Evolutionary conservation across 2,329 filamentous ascomycete species (phyloP), one percentile per base, ranked within the genome.

Genomic region (Fusarium vanettenii): DNA sequence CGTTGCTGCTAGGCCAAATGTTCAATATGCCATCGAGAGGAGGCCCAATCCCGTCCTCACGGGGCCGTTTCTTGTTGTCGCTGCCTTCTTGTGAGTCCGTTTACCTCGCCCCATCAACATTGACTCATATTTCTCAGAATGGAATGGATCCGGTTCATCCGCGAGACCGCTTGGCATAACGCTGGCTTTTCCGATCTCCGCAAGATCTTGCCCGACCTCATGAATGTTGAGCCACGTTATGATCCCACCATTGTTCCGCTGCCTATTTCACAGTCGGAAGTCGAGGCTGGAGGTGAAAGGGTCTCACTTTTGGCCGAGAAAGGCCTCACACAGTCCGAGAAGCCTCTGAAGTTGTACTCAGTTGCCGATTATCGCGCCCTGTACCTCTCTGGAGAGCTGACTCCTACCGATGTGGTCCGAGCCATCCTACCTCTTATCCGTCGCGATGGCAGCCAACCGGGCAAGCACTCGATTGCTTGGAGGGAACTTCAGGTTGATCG

Each of bases 161-260:
- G 77, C 3, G 73, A 75, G 29, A 67, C 33, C 0, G 77, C 75
- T 1, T 94, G 91, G 90, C 83, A 83, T 43, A 92, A 92, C 80
- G 91, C 91, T 22, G 91, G 91, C 43, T 93, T 94, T 78, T 84
- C 83, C 56, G 82, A 84, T 6, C 84, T 94, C 45, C 89, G 89
- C 56, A 83, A 87, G 39, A 86, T 91, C 66, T 84, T 85, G 27
- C 81, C 86, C 22, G 84, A 80, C 18, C 80, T 94, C 33, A 84
- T 89, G 57, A 83, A 88, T 60, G 89, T 82, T 59, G 85, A 86
- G 71, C 85, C 86, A 3, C 81, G 84, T 55, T 88, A 84, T 70
- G 86, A 87, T 29, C 86, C 87, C 0, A 84, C 85, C 3, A 81
- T 89, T 6, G 77, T 87, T 1, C 86, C 86, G 6, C 70, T 82